Evolutionary conservation across 2,329 filamentous ascomycete species (phyloP).

Genomic region (Fusarium gaditjirri): DNA sequence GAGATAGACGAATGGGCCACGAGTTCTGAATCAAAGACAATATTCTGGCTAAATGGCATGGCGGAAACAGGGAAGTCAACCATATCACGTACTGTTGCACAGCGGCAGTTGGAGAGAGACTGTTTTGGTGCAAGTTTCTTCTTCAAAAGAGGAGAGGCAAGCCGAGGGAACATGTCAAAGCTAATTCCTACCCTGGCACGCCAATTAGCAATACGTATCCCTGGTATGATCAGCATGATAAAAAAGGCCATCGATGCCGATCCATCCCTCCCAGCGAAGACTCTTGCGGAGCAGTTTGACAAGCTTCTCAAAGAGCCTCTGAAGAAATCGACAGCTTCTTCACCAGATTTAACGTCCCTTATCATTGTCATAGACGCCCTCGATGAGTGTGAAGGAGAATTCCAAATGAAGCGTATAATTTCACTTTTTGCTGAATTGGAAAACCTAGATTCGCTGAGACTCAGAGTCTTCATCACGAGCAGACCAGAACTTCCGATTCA

Average conservation of each 20-base stretch:
- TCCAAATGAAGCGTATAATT: not conserved
- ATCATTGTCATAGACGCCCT: not conserved
- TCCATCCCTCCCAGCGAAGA: not conserved
- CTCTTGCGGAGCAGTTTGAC: not conserved
- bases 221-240: not conserved
- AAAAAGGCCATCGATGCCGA: not conserved
- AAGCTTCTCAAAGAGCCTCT: not conserved
- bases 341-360: accelerated
- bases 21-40: constrained; percentile 28
- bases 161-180: constrained; percentile 47
- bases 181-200: constrained; percentile 54
- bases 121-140: too few species aligned
- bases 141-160: constrained; percentile 53
- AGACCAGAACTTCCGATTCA: not conserved
- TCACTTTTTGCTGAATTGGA: not conserved
- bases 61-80: constrained; percentile 55
- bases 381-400: not conserved
- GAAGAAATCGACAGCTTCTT: accelerated
- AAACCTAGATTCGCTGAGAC: accelerated
- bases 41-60: constrained; percentile 55
- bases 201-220: constrained; percentile 42
- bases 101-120: accelerated
- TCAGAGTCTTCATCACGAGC: not conserved
- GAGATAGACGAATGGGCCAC: constrained; percentile 18
- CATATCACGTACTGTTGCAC: constrained; percentile 54